Evolutionary conservation across 257 asterid species (phyloP), one percentile per base, ranked within the genome.

Genomic region (Ilex asprella): DNA sequence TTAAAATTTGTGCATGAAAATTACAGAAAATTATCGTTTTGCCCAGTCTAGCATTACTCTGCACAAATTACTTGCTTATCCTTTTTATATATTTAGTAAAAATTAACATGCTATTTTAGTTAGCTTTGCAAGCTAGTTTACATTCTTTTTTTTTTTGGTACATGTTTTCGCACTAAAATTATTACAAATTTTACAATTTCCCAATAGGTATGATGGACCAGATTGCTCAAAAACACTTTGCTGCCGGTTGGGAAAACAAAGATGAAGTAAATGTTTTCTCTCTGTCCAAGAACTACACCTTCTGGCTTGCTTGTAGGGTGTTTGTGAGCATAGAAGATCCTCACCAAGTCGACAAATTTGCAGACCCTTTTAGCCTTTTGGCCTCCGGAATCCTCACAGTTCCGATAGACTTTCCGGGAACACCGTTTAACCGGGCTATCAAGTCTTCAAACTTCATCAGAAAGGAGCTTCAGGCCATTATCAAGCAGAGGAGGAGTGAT

Each of bases 241-340:
- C 69, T 2, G 62, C 66, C 1, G 77, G 71, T 2, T 80, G 90
- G 90, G 90, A 83, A 64, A 83, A 76, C 55, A 69, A 65, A 30
- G 61, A 72, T 1, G 55, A 79, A 58, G 73, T 84, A 10, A 54
- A 58, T 2, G 84, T 76, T 44, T 79, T 78, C 56, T 82, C 87
- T 0, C 73, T 79, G 8, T 63, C 76, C 4, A 84, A 84, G 58
- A 67, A 68, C 68, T 84, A 81, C 72, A 84, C 87, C 0, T 84
- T 84, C 39, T 79, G 84, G 85, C 61, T 84, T 1, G 87, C 87
- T 8, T 60, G 82, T 15, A 62, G 84, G 16, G 62, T 84, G 41
- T 84, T 84, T 43, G 64, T 84, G 7, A 78, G 87, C 61, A 70
- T 84, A 4, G 84, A 84, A 70, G 87, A 81, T 39, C 85, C 85